Base-by-base conservation (phyloP, 192 early-diverging fungal genomes). In the Coemansia sp. region DNA sequence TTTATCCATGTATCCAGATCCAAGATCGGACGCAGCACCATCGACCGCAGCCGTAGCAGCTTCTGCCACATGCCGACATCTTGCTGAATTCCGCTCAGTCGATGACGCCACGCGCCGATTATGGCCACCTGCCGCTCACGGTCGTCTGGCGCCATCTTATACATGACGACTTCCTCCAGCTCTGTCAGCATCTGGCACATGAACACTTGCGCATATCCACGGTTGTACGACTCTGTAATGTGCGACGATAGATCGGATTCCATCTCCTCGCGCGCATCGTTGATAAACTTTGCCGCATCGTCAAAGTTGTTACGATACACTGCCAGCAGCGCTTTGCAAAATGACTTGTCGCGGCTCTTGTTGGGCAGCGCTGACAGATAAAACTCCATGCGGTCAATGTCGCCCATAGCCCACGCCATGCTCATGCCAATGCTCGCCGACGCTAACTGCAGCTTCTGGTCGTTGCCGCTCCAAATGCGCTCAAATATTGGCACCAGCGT, bases 161-260 rank as follows among this genome's bases (percentile, higher is more conserved):
- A 99, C 0, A 83, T 74, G 24, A 99, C 94, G 51, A 96, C 94
- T 73, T 99, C 97, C 70, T 99, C 97, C 54, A 99, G 73, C 72
- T 99, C 97, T 0, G 94, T 92, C 64, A 99, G 88, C 96, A 99
- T 92, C 76, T 99, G 97, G 49, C 95, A 92, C 43, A 93, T 89
- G 13, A 99, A 93, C 6, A 98, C 77, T 53, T 74, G 88, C 66
- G 83, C 81, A 67, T 98, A 99, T 0, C 93, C 91, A 38, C 96
- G 89, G 70, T 90, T 93, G 64, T 98, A 98, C 45, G 93, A 94
- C 72, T 99, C 97, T 1, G 93, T 88, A 8, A 97, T 86, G 37
- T 94, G 69, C 2, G 97, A 92, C 32, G 89, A 29, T 2, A 29
- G 27, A 29, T 29, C 5, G 2, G 27, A 3, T 29, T 29, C 27